Evolutionary conservation across 1,284 basidiomycete genomes (phyloP), one percentile per base, ranked within the genome.

Genomic region (Stygiomarasmius scandens): DNA sequence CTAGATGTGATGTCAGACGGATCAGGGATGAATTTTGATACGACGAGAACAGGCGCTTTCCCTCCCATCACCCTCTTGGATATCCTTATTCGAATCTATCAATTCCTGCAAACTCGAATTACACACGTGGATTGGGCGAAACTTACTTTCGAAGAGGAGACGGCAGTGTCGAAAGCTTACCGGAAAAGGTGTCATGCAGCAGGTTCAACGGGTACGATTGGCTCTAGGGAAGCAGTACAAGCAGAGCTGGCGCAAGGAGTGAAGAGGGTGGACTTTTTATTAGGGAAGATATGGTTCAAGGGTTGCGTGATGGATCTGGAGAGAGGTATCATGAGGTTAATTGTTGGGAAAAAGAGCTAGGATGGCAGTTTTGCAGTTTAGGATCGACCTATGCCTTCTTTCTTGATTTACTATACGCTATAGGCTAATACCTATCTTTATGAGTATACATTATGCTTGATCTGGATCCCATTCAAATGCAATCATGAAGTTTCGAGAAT

Each of bases 231-330:
- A 48, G 23, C 49, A 2, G n/a, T 41, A 4, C 8, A 41, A 16
- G 54, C 45, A 48, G 64, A 58, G 44, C 51, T 55, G 54, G 47
- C 25, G 8, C 58, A 58, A 51, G 62, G 62, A 9, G 62, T 64
- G 16, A 64, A 60, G 54, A 60, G 60, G 52, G 61, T 64, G 4
- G 62, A 64, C 54, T 64, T 55, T 49, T 47, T 64, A 19, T 22
- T 49, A 34, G 60, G 56, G 14, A 60, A 53, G 24, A 56, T 58
- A 6, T 59, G 61, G 60, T 64, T 64, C 38, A 59, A 55, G 32
- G 62, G 62, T 3, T 58, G 61, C 44, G 48, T 56, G 23, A 29
- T 60, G 22, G 58, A 60, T 47, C 56, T 51, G 58, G 27, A 49
- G 14, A 43, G 34, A 8, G 58, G 58, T 20, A 51, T 60, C 10